Evolutionary conservation across 2,329 filamentous ascomycete genomes (phyloP).

Genomic region (Simplicillium sp.): DNA sequence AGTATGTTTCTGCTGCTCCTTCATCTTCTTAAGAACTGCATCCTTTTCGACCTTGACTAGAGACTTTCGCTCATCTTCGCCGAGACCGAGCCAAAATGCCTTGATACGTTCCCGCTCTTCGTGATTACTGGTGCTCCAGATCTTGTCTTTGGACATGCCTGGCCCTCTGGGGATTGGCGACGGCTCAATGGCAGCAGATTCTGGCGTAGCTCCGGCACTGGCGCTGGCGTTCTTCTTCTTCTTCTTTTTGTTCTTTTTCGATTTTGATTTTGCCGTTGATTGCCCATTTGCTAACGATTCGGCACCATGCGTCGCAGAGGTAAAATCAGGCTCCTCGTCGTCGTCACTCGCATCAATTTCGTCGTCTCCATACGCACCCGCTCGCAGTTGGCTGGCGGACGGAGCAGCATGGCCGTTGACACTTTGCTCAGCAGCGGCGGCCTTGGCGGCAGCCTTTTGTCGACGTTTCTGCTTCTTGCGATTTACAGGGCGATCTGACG

Average conservation of each 20-base stretch:
- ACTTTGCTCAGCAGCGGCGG: constrained; percentile 26
- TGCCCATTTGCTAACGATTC: constrained; percentile 21
- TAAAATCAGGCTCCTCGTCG: constrained; percentile 31
- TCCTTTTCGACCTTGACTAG: constrained; percentile 98
- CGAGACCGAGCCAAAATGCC: constrained; percentile 92
- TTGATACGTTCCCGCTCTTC: constrained; percentile 97
- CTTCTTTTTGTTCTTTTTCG: constrained; percentile 59
- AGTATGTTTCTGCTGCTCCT: constrained; percentile 98
- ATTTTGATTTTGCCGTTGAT: constrained; percentile 23
- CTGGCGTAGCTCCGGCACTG: too few relatives aligned
- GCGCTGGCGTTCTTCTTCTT: constrained; percentile 44
- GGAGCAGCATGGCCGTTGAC: constrained; percentile 27
- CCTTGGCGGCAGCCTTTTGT: constrained; percentile 71
- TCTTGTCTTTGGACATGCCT: constrained; percentile 65
- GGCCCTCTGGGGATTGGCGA: constrained; percentile 18
- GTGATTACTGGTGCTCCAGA: constrained; percentile 93
- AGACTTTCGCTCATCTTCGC: constrained; percentile 89
- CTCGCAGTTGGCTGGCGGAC: too few relatives aligned
- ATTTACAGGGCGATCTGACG: constrained; percentile 52
- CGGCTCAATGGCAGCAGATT: neutral
- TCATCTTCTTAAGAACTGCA: constrained; percentile 97
- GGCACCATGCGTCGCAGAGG: constrained; percentile 25
- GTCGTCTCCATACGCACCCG: constrained; percentile 21
- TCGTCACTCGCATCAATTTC: constrained; percentile 49
- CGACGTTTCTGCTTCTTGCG: constrained; percentile 93